Base-by-base conservation (phyloP, 306 rosid species). In the Styphnolobium japonicum region DNA sequence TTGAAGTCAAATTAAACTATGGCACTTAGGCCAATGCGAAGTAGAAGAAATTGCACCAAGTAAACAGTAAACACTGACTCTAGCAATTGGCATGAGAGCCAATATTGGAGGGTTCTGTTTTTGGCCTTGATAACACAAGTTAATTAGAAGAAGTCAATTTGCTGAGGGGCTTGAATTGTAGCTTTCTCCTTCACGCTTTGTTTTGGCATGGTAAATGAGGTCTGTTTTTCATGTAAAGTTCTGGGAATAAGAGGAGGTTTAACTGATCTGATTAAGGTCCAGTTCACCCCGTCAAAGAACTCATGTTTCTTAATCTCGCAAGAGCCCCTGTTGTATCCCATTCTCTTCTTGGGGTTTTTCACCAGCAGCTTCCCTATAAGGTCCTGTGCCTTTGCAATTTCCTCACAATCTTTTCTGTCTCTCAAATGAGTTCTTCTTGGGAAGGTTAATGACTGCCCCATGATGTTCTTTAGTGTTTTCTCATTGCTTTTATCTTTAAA, bases 301-400 rank as follows among this genome's bases (percentile, higher is more conserved):
- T 85, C 87, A 49, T 86, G 92, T 49, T 67, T 86, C 84, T 86
- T 86, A 1, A 89, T 89, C 86, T 89, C 92, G 14, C 87, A 87
- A 0, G 92, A 86, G 1, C 92, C 92, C 43, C 80, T 86, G 53
- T 62, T 69, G 8, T 86, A 79, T 34, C 92, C 92, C 29, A 82
- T 61, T 53, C 90, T 81, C 75, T 80, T 67, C 75, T 82, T 79
- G 0, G 90, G 90, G 65, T 86, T 86, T 75, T 81, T 89, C 15
- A 80, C 86, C 62, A 89, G 72, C 80, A 89, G 80, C 75, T 73
- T 81, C 43, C 84, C 69, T 29, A 89, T 89, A 42, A 89, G 92
- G 66, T 89, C 92, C 37, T 87, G 80, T 1, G 83, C 92, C 66
- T 77, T 46, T 62, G 80, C 42, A 61, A 79, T 71, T 78, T 82